These are phyloP conservation scores for Filosporella fistucella DNA, from an alignment of 495 filamentous ascomycete genomes.

Conservation along the genomic window DNA sequence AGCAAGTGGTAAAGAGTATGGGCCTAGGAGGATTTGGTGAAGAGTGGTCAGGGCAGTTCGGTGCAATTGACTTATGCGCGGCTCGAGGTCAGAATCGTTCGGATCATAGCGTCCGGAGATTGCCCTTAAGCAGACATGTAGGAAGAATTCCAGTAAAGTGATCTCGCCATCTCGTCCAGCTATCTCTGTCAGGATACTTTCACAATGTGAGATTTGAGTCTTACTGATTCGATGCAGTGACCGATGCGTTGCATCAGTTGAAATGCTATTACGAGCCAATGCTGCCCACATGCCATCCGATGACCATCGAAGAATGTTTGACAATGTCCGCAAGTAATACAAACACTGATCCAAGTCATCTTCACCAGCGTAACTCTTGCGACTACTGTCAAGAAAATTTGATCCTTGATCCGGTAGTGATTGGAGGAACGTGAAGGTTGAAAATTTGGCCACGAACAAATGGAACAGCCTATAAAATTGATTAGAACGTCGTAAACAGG, in stretches of 20 bases:
- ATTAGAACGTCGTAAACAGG: slow-evolving; percentile 1
- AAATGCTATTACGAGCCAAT: slow-evolving; percentile 43
- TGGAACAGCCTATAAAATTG: slow-evolving; percentile 41
- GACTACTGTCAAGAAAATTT: slow-evolving; percentile 22
- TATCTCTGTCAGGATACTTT: slow-evolving; percentile 22
- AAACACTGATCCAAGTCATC: slow-evolving; percentile 72
- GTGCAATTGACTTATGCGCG: slow-evolving; percentile 55
- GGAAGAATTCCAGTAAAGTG: slow-evolving; percentile 57
- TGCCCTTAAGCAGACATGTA: slow-evolving; percentile 52
- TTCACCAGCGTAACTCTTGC: slow-evolving; percentile 30
- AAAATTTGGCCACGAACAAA: slow-evolving; percentile 52
- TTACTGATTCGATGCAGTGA: slow-evolving; percentile 39
- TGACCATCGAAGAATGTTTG: slow-evolving; percentile 62
- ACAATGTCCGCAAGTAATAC: slow-evolving; percentile 74
- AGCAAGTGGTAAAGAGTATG: slow-evolving; percentile 58
- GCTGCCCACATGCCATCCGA: slow-evolving; percentile 58
- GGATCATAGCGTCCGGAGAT: slow-evolving; percentile 43
- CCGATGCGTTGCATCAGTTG: slow-evolving; percentile 29
- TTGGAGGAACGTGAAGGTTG: slow-evolving; percentile 48
- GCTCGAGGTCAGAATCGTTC: slow-evolving; percentile 27
- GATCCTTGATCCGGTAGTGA: slow-evolving; percentile 27
- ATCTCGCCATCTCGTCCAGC: slow-evolving; percentile 44
- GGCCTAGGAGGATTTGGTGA: slow-evolving; percentile 70
- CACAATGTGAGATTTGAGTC: slow-evolving; percentile 25
- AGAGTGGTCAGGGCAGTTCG: slow-evolving; percentile 66